These are phyloP conservation scores for Cyclostephanos invisitatus DNA, from an alignment of 108 stramenopile genomes.

Conservation along the genomic window DNA sequence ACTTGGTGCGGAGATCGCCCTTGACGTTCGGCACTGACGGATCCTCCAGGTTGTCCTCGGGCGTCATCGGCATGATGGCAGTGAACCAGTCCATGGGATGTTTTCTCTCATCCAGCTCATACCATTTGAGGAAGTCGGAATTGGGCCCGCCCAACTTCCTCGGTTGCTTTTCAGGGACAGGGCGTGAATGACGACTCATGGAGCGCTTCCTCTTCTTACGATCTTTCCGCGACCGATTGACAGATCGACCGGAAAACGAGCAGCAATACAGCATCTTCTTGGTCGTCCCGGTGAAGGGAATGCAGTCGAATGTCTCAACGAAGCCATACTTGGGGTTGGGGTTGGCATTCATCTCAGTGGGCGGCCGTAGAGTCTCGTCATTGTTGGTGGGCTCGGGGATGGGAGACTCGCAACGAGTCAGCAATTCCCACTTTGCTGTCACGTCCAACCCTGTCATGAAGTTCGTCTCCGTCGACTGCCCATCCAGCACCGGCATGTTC, in stretches of 20 bases:
- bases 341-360: slow-evolving; percentile 8
- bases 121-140: slow-evolving; percentile 10
- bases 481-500: no score
- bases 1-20: slow-evolving; percentile 1
- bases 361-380: slow-evolving; percentile 18
- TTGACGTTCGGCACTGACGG: neutral
- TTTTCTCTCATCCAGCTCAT: slow-evolving; percentile 13
- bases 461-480: no score
- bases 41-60: slow-evolving; percentile 14
- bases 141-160: slow-evolving; percentile 8
- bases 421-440: no score
- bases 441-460: no score
- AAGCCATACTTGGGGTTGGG: slow-evolving; percentile 11
- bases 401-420: no score
- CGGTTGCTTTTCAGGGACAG: neutral
- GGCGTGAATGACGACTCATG: neutral
- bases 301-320: slow-evolving; percentile 5
- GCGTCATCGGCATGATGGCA: slow-evolving; percentile 14
- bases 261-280: slow-evolving; percentile 4
- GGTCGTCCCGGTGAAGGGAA: slow-evolving; percentile 13
- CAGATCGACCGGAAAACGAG: neutral
- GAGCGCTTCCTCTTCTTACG: neutral
- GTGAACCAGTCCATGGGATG: slow-evolving; percentile 21
- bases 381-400: no score
- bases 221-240: neutral